Evolutionary conservation across 2,329 filamentous ascomycete genomes (phyloP), one percentile per base, ranked within the genome.

Genomic region (Fusarium coffeatum): DNA sequence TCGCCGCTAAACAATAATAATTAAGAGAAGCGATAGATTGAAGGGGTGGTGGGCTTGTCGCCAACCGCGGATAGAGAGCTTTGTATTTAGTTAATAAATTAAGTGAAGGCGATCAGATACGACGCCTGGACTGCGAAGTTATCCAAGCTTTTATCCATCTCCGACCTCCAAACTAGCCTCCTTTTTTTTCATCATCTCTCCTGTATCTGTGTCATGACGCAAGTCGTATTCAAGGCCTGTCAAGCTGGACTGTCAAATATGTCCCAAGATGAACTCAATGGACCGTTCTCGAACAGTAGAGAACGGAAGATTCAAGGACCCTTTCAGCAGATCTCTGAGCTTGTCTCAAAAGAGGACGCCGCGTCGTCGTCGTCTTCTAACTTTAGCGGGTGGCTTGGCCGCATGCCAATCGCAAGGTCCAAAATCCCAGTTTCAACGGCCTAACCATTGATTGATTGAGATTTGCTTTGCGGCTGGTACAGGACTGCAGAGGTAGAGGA

Each of bases 341-440:
- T 67, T 70, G 50, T 60, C 62, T 59, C 42, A 45, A 58, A 68
- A 32, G 40, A 40, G 45, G 46, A 60, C 53, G 50, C 60, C 64
- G 61, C 50, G 46, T 48, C 22, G 46, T 55, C 50, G 48, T 50
- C 48, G 22, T 27, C 32, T 18, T 51, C 32, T 37, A 51, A 51
- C 32, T 37, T 51, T 71, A 57, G 57, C 27, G 62, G 63, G 55
- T 64, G 68, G 60, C 63, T 72, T 68, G 48, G 54, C 34, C 54
- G 37, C 22, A 66, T 40, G 25, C 59, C 32, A 71, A 57, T 64
- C 63, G 58, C 47, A 68, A 55, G 65, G 50, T 61, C 32, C 45
- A 48, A 61, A 50, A 46, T 27, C 42, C 54, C 55, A 50, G 41
- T 23, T 53, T 42, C 49, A 53, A 42, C 32, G 49, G 49, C 13